Base-by-base conservation (phyloP, 2,329 filamentous ascomycete genomes). In the Alternaria brassicicola region DNA sequence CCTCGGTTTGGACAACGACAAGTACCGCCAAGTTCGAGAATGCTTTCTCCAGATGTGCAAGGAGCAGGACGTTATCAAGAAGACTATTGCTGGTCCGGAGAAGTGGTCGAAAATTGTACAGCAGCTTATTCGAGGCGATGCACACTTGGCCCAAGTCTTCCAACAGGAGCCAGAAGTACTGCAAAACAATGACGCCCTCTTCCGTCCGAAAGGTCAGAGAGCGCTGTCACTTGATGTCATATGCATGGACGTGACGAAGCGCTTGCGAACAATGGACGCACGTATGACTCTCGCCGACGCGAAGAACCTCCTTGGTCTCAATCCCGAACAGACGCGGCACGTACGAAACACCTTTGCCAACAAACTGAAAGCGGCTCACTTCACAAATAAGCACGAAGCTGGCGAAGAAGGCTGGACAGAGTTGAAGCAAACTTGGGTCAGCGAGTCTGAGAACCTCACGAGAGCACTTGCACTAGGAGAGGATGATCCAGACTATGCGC, bases 171-270 rank as follows among this genome's bases (percentile, higher is more conserved):
- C 86, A 41, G 82, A 85, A 25, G 83, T 84, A 3, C 81, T 87
- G 21, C 75, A 85, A 15, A 69, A 64, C 19, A 62, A 59, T 10
- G 64, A 68, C 7, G 64, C 69, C 1, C 59, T 74, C 30, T 69
- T 70, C 42, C 68, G 69, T 19, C 69, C 70, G 2, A 73, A 69
- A 51, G 87, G 89, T 41, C 80, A 83, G 39, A 90, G 88, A 71
- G 83, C 83, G 35, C 81, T 92, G 43, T 90, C 91, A 0, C 79
- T 96, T 5, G 91, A 96, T 72, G 85, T 92, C 43, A 88, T 96
- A 23, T 93, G 90, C 70, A 89, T 86, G 26, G 91, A 94, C 77
- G 89, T 94, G 28, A 93, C 90, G 1, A 95, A 95, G 77, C 83
- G 89, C 19, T 88, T 93, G 81, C 86, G 91, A 68, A 86, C 80